phyloP scores from a whole-genome alignment of 805 yeast species.

The Teunomyces funiuensis region DNA sequence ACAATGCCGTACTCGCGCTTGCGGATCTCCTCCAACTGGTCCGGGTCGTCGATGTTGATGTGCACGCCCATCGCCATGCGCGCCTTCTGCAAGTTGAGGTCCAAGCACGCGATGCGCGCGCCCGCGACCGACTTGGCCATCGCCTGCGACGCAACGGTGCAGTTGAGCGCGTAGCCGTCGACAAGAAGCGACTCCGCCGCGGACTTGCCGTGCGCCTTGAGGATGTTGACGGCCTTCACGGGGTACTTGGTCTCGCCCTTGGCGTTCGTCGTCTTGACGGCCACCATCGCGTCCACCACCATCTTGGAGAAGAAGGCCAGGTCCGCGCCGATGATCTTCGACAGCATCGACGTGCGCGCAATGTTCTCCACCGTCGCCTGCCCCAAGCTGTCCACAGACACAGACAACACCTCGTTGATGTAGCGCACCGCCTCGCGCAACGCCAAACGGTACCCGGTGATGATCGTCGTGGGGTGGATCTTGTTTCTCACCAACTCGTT shows the following conservation, averaged over 20 bases:
- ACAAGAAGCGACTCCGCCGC: conserved; percentile 82
- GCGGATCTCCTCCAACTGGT: conserved; percentile 89
- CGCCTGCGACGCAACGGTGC: conserved; percentile 96
- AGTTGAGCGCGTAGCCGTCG: conserved; percentile 92
- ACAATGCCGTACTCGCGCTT: conserved; percentile 85
- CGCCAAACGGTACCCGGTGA: conserved; percentile 94
- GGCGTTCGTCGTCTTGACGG: conserved; percentile 85
- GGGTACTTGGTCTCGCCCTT: conserved; percentile 93
- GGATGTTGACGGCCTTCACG: conserved; percentile 91
- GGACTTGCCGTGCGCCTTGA: conserved; percentile 96
- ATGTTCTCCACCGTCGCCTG: conserved; percentile 84
- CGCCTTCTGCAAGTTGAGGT: conserved; percentile 91
- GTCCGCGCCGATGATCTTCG: conserved; percentile 93
- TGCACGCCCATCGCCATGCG: conserved; percentile 98
- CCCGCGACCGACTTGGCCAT: conserved; percentile 72
- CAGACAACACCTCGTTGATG: conserved; percentile 80
- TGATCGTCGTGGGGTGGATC: conserved; percentile 96
- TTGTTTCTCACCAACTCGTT: conserved; percentile 90
- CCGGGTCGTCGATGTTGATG: conserved; percentile 95
- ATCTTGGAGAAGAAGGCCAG: conserved; percentile 83
- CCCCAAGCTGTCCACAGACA: conserved; percentile 75
- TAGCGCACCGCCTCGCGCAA: conserved; percentile 86
- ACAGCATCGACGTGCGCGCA: conserved; percentile 96
- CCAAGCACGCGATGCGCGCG: conserved; percentile 86
- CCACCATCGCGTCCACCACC: conserved; percentile 94